Evolutionary conservation across 768 basidiomycete genomes (phyloP), one percentile per base, ranked within the genome.

Genomic region (Trametes punicea): DNA sequence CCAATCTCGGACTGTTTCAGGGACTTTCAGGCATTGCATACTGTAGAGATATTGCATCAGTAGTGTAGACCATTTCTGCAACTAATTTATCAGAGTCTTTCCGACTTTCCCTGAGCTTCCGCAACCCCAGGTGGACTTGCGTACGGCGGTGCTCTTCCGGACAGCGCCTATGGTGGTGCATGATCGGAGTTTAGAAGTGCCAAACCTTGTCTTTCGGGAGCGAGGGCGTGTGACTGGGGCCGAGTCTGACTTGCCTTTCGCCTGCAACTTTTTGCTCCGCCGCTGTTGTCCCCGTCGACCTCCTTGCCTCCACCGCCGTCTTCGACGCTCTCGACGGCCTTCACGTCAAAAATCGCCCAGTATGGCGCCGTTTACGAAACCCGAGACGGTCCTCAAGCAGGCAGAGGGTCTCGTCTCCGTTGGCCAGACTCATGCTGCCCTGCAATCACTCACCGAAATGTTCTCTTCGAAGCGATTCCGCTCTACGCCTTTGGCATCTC

Each of bases 351-450:
- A 56, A 46, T 39, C 50, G 57, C 57, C 52, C 60, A 76, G 39
- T 51, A 94, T 94, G 91, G 88, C 92, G 62, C 92, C 91, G 64
- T 91, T 90, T 73, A 84, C 88, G 51, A 93, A 92, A 71, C 92
- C 91, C 46, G 90, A 93, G 75, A 89, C 91, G 29, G 87, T 93
- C 60, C 80, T 93, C 66, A 93, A 93, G 77, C 90, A 91, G 70
- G 90, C 91, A n/a, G 90, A 94, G 66, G 93, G 93, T 56, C 90
- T 96, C 52, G 85, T 96, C 65, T 90, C 90, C 56, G 93, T 95
- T 65, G 89, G 90, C 25, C 93, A 95, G 75, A 86, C 84, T 0
- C 88, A 90, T 69, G 93, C 93, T 4, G 93, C 93, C 6, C 82
- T 95, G 11, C 90, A 93, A 67, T 89, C 89, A 6, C 80, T 96